These are phyloP conservation scores for Jatropha curcas DNA, from an alignment of 345 rosid species.

Conservation along the genomic window DNA sequence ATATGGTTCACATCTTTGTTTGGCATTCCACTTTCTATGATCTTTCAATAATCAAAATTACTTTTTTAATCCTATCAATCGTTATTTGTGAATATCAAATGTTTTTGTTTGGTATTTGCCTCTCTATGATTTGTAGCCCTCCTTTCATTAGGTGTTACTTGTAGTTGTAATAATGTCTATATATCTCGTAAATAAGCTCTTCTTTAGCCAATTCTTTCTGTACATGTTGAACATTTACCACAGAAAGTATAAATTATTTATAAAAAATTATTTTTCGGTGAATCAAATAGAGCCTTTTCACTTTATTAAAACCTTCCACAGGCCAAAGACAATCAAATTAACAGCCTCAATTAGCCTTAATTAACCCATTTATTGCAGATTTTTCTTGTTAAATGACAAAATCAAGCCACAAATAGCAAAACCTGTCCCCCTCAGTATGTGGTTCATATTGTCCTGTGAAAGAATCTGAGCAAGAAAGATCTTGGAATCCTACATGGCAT, in stretches of 20 bases:
- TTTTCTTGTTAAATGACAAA: too few species aligned
- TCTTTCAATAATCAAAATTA: too few species aligned
- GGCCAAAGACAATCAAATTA: too few species aligned
- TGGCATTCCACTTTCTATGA: neutral
- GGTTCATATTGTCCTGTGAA: neutral
- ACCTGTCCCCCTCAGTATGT: too few species aligned
- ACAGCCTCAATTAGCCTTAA: neutral
- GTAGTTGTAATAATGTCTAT: neutral
- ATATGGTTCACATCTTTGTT: neutral
- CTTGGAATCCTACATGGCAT: constrained; percentile 44
- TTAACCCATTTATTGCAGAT: neutral
- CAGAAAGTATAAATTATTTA: too few species aligned
- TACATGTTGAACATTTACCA: too few species aligned
- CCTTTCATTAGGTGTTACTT: too few species aligned
- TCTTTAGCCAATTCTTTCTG: neutral
- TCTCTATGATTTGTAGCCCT: neutral
- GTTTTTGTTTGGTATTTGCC: neutral
- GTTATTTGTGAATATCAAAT: neutral
- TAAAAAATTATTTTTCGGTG: too few species aligned
- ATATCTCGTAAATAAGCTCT: neutral
- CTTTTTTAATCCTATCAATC: too few species aligned
- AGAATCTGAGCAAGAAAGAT: constrained; percentile 25
- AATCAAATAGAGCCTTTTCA: too few species aligned
- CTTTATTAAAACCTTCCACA: too few species aligned
- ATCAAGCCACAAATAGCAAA: too few species aligned